Evolutionary conservation across 345 rosid genomes (phyloP), one percentile per base, ranked within the genome.

Genomic region (Moricandia arvensis): DNA sequence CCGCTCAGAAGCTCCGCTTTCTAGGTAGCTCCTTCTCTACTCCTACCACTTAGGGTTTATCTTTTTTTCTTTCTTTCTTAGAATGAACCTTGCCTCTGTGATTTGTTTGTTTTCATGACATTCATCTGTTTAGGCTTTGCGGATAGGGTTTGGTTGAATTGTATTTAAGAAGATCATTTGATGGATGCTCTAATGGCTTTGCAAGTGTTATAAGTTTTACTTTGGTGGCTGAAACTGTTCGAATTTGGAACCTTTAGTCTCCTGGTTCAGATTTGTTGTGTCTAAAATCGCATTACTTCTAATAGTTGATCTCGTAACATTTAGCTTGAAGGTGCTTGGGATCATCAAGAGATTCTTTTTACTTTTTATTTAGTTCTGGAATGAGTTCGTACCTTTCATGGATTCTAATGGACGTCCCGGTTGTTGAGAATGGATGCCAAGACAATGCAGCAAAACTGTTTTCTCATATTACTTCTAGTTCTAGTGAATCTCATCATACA

Each of bases 1-100:
- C 95, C 66, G 80, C 87, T 9, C 93, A 94, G 55, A 94, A 85
- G 82, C 90, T 94, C 82, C 87, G 89, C 62, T 82, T 63, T 82
- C 70, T 89, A 81, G 98, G 98, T 94, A 13, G 85, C 75, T 1
- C 41, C 11, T n/a, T n/a, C 53, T 3, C 34, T 12, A 43, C 33
- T 10, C 58, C 0, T 0, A 7, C 27, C 11, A 1, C 34, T 75
- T 66, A 29, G 45, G 47, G 59, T 63, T 69, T n/a, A 0, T 0
- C 5, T 11, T 55, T 5, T 24, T 5, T 57, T 2, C 11, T 51
- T 15, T 7, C 10, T 2, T 11, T 4, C 6, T 55, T 21, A 5
- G 2, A 7, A 51, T 51, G 3, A 17, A 15, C 63, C 3, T 0
- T 11, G 33, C 7, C 33, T 67, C n/a, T n/a, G 18, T 1, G 49